Base-by-base conservation (phyloP, 768 basidiomycete species). In the Daedalea quercina region DNA sequence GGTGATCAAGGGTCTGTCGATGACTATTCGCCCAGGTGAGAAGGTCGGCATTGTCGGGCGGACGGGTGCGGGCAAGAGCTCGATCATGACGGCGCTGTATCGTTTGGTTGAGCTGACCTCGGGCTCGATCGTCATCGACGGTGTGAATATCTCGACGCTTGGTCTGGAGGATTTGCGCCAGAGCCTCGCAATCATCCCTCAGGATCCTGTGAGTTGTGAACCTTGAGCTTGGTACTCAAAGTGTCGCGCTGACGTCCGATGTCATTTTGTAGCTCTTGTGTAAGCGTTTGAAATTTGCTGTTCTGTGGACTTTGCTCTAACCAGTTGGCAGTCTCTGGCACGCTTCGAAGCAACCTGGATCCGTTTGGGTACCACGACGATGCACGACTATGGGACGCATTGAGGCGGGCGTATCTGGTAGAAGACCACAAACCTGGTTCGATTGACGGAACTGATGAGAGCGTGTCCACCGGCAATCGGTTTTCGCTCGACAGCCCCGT, bases 1-100 rank as follows among this genome's bases (percentile, higher is more conserved):
- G 2, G 93, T 96, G 7, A 73, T 97, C n/a, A 90, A 87, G 67
- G 87, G 86, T 2, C 66, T 97, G 44, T 80, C 77, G 12, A 79
- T 97, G 77, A 70, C 70, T 25, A 74, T 96, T 24, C 65, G 70
- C 0, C 80, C 80, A 0, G 87, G 88, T 3, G 94, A 97, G 70
- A 94, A 95, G 70, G 84, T 98, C 57, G 94, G 94, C 25, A 88
- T 95, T 49, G 88, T 95, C 44, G 91, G 92, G 22, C 61, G 81
- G 67, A 93, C 91, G 17, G 91, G 91, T 46, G 91, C 91, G 0
- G 92, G 92, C 35, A 92, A 95, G 69, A 88, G 86, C 17, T 88
- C 88, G 1, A 86, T 97, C 54, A 88, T 95, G 87, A 85, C 85
- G 60, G 85, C 90, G 3, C 73, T 96, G 0, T 94, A 85, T 69